Base-by-base conservation (phyloP, 2,329 filamentous ascomycete genomes). In the Colletotrichum cuscutae region DNA sequence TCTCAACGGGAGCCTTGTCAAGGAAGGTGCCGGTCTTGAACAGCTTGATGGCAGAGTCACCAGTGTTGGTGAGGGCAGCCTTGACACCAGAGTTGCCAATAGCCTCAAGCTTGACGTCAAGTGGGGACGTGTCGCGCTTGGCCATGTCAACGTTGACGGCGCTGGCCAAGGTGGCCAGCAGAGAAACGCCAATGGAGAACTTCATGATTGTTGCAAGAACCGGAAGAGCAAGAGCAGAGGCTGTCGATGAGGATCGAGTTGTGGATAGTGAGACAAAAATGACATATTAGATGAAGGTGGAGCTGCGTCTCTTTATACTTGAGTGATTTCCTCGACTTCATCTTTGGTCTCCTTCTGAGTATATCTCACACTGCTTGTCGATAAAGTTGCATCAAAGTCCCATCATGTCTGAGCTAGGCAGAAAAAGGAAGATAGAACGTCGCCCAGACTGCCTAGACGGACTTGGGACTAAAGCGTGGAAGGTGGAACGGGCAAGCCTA, bases 11-110 rank as follows among this genome's bases (percentile, higher is more conserved):
- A 4, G 81, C 77, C 62, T 83, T 81, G 76, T 88, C 86, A 37
- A 89, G 79, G 75, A 89, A 83, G 35, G 84, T 86, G 42, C 86
- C 86, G 54, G 83, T 84, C 80, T 84, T 88, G 73, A 88, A 79
- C 37, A 89, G 76, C 78, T 87, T 87, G 69, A 88, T 75, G 69
- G 80, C 80, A 62, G 80, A 80, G 56, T 79, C 78, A 49, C 86
- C 86, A 42, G 80, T 86, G 82, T 89, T 88, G 71, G 83, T 87
- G 68, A 89, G 80, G 49, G 80, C 80, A n/a, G 86, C 84, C 79
- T 86, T 86, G 76, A 89, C 82, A 56, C 81, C 81, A 28, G 85
- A 84, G 79, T 88, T 87, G 74, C 83, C 84, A 24, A 82, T 77
- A 71, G 82, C 79, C 76, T 84, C 79, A 59, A 87, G 81, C 76